These are phyloP conservation scores for Rubia tinctorum DNA, from an alignment of 305 asterid genomes.

Conservation along the genomic window DNA sequence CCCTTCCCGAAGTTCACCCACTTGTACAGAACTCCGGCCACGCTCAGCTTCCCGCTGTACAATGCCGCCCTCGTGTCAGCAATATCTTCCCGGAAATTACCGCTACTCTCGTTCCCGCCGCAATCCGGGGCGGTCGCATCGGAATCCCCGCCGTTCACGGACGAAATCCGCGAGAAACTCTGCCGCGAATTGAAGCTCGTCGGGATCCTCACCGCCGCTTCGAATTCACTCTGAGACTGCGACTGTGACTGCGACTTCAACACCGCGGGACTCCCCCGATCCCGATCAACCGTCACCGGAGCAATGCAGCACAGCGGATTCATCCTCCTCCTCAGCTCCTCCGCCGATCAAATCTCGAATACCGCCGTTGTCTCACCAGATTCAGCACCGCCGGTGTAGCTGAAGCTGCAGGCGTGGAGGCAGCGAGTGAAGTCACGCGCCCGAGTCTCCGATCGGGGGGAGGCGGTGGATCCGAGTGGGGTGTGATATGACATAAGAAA, in stretches of 20 bases:
- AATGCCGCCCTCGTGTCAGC: conserved; percentile 28
- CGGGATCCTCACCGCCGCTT: conserved; percentile 36
- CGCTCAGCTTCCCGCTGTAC: conserved; percentile 33
- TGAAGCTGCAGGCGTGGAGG: background rate
- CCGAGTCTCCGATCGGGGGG: conserved; percentile 53
- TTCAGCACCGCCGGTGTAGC: background rate
- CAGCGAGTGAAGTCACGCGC: conserved; percentile 26
- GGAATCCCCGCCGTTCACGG: conserved; percentile 20
- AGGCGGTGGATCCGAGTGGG: conserved; percentile 23
- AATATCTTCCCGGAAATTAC: conserved; percentile 30
- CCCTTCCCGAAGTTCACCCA: conserved; percentile 99
- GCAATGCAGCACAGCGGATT: conserved; percentile 99
- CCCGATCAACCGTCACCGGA: conserved; percentile 91
- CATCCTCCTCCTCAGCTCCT: conserved; percentile 42
- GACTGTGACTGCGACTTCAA: conserved; percentile 68
- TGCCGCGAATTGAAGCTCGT: conserved; percentile 52
- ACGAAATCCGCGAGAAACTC: conserved; percentile 52
- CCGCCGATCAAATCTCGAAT: conserved; percentile 16
- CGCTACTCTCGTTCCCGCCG: background rate
- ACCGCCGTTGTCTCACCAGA: conserved; percentile 17
- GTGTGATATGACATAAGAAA: conserved; percentile 43
- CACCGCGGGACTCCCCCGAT: conserved; percentile 52
- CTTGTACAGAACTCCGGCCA: conserved; percentile 78
- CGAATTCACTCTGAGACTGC: conserved; percentile 52
- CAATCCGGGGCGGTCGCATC: conserved; percentile 14